These are phyloP conservation scores for Phytophthora capsici DNA, from an alignment of 352 stramenopile genomes.

Conservation along the genomic window DNA sequence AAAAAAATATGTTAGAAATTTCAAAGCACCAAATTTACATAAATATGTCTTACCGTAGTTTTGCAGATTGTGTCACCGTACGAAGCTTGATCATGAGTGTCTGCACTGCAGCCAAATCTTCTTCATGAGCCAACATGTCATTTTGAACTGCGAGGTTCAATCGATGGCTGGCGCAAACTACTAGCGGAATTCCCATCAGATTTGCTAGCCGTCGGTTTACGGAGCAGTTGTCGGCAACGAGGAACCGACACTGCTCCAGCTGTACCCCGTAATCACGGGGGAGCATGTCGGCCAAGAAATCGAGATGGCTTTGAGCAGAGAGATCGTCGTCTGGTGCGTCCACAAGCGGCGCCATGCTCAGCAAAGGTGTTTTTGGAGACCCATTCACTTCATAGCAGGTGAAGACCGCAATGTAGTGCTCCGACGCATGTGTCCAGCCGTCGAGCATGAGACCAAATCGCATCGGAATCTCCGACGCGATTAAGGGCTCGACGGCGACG, in stretches of 20 bases:
- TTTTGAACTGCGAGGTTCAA: slow-evolving; percentile 2
- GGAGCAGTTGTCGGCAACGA: slow-evolving; percentile 1
- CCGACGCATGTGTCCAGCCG: no score
- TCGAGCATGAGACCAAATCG: not conserved
- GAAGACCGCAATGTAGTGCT: slow-evolving; percentile 1
- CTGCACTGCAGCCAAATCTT: slow-evolving; percentile 1
- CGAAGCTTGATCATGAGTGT: no score
- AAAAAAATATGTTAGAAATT: not conserved
- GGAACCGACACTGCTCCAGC: not conserved
- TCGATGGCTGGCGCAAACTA: slow-evolving; percentile 4
- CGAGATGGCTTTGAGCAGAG: not conserved
- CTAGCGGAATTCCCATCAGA: not conserved
- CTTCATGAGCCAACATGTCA: slow-evolving; percentile 6
- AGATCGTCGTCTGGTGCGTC: not conserved
- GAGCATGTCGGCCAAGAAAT: not conserved
- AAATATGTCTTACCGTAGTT: slow-evolving; percentile 3
- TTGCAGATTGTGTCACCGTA: slow-evolving; percentile 8
- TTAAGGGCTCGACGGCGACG: slow-evolving; percentile 8
- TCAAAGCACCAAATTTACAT: not conserved
- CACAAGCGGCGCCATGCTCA: not conserved
- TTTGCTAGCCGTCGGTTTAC: no score
- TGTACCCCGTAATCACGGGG: not conserved
- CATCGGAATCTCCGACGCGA: not conserved
- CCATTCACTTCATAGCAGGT: slow-evolving; percentile 1
- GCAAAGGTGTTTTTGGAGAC: not conserved